Evolutionary conservation across 345 rosid species (phyloP).

Genomic region (Salix udensis): DNA sequence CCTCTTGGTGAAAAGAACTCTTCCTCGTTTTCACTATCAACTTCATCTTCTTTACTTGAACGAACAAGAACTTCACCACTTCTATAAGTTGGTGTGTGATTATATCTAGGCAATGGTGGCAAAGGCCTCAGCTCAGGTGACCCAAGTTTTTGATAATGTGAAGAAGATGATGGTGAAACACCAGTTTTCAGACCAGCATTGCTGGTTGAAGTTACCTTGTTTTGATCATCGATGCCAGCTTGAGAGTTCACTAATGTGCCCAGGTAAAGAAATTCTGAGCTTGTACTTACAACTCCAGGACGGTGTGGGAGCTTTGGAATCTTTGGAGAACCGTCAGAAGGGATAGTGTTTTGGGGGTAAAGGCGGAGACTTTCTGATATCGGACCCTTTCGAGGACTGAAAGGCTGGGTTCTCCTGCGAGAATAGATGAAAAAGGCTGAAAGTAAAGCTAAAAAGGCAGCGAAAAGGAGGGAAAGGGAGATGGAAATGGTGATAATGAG

Average conservation of each 20-base stretch:
- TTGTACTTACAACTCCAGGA: constrained; percentile 33
- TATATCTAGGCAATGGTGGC: constrained; percentile 71
- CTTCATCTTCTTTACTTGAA: constrained; percentile 28
- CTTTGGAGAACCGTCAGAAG: constrained; percentile 51
- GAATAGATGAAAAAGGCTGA: constrained; percentile 41
- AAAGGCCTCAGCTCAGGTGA: constrained; percentile 92
- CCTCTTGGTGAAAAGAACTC: constrained; percentile 90
- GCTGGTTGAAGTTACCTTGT: constrained; percentile 30
- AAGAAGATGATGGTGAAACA: constrained; percentile 32
- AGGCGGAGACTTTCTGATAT: constrained; percentile 57
- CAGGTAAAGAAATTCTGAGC: constrained; percentile 82
- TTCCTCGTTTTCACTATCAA: constrained; percentile 50
- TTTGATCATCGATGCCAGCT: constrained; percentile 26
- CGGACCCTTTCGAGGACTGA: constrained; percentile 34
- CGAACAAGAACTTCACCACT: constrained; percentile 40
- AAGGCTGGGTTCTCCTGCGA: constrained; percentile 29
- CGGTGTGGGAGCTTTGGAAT: constrained; percentile 27
- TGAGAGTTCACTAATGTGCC: constrained; percentile 65
- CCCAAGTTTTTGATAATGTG: constrained; percentile 52
- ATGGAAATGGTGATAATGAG: constrained; percentile 39
- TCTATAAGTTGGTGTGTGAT: constrained; percentile 34
- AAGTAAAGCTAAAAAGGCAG: constrained; percentile 42
- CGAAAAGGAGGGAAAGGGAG: constrained; percentile 52
- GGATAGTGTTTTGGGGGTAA: constrained; percentile 58
- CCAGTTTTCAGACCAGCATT: constrained; percentile 41